phyloP scores from a whole-genome alignment of 2,329 filamentous ascomycete genomes.

The Penicillium sclerotigenum region DNA sequence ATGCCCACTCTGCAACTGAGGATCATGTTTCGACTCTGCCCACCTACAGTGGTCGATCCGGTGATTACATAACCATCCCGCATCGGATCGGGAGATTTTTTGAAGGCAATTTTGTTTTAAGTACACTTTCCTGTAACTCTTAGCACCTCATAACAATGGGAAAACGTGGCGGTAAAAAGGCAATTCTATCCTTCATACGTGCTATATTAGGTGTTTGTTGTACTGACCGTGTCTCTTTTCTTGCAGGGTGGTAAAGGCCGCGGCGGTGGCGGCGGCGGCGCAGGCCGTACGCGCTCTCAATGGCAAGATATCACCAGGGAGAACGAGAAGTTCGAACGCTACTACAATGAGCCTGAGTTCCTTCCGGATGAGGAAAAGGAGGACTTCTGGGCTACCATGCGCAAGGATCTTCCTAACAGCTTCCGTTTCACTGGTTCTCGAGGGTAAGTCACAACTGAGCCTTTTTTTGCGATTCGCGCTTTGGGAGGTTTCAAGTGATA shows the following conservation, averaged over 20 bases:
- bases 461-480: conserved; percentile 2
- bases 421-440: conserved; percentile 97
- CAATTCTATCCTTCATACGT: conserved; percentile 1
- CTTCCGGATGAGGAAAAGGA: conserved; percentile 74
- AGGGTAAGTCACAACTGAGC: conserved; percentile 55
- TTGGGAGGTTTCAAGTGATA: background rate
- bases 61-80: conserved; percentile 6
- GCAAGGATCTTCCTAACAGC: conserved; percentile 87
- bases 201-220: background rate
- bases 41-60: background rate
- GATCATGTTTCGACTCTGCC: conserved; percentile 10
- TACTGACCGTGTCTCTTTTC: conserved; percentile 19
- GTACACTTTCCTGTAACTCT: conserved; percentile 4
- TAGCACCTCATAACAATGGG: conserved; percentile 26
- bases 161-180: conserved; percentile 33
- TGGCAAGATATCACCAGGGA: conserved; percentile 67
- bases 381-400: conserved; percentile 79
- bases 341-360: conserved; percentile 76
- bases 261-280: conserved; percentile 44
- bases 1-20: background rate
- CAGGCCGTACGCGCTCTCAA: conserved; percentile 40
- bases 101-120: conserved; percentile 11
- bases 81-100: conserved; percentile 17
- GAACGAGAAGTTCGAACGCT: conserved; percentile 81
- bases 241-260: conserved; percentile 41